Percentiles rank a stretch among this genome's conserved stretches.
Conservation (phyloP, 1,139 yeast species). For the Candida sp. region DNA sequence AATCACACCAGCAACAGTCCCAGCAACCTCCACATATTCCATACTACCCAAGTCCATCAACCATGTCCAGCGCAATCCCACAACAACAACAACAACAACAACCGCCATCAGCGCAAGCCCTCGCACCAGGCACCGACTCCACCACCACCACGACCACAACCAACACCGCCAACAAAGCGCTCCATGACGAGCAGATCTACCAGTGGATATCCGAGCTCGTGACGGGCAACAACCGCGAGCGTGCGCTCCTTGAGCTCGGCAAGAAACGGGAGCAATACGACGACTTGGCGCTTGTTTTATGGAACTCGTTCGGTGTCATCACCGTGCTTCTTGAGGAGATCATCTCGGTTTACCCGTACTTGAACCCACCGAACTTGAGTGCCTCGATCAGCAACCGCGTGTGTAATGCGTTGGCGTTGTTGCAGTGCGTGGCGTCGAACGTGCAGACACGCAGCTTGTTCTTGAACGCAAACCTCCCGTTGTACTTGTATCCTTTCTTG, state of each 20-base stretch:
- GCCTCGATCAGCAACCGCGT: constrained; percentile 92
- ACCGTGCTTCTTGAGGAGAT: constrained; percentile 90
- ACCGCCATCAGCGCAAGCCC: not conserved
- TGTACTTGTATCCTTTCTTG: constrained; percentile 91
- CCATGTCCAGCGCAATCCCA: not conserved
- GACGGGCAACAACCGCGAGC: constrained; percentile 89
- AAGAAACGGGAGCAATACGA: constrained; percentile 95
- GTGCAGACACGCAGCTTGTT: constrained; percentile 86
- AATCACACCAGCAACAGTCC: not conserved
- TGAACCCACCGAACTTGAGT: constrained; percentile 86
- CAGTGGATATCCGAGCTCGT: constrained; percentile 91
- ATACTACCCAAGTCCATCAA: not conserved
- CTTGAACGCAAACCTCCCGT: constrained; percentile 88
- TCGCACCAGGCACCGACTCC: no score
- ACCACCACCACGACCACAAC: not conserved
- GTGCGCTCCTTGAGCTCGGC: constrained; percentile 90
- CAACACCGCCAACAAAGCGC: constrained; percentile 44
- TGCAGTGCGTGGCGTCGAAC: constrained; percentile 97
- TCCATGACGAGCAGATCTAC: constrained; percentile 86
- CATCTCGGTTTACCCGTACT: constrained; percentile 84
- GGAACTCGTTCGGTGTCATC: constrained; percentile 99
- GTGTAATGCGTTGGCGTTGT: constrained; percentile 91
- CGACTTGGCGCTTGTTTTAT: constrained; percentile 88
- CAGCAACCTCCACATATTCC: not conserved
- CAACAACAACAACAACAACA: constrained; percentile 1